Conservation (phyloP, 2,329 filamentous ascomycete genomes). For the Ophiostoma ulmi region DNA sequence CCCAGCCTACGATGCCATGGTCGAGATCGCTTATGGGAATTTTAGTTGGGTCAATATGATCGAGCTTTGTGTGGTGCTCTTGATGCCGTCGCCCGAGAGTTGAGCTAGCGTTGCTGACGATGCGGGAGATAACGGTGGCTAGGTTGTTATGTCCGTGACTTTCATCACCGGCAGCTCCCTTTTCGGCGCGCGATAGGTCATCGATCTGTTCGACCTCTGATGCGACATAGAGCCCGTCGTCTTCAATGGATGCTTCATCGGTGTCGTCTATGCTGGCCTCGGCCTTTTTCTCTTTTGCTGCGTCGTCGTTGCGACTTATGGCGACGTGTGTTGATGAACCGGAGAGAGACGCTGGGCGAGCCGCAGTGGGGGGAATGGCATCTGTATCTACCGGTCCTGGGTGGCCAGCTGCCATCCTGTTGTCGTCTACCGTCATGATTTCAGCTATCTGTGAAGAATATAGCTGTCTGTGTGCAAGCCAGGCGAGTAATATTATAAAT, state of each 20-base stretch:
- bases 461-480: background rate
- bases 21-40: conserved; percentile 49
- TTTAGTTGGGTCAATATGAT: background rate
- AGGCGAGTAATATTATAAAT: background rate
- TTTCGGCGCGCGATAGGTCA: background rate
- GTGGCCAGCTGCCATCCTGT: background rate
- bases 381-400: background rate
- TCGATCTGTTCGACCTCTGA: background rate
- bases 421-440: background rate
- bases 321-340: background rate
- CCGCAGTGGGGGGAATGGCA: background rate
- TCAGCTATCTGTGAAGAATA: background rate
- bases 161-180: conserved; percentile 12
- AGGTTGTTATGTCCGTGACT: conserved; percentile 6
- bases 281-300: background rate
- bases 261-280: conserved; percentile 6
- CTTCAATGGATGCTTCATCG: background rate
- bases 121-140: conserved; percentile 24
- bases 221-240: background rate
- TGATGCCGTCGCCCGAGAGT: background rate
- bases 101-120: conserved; percentile 26
- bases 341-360: background rate
- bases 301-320: background rate
- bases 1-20: conserved; percentile 55
- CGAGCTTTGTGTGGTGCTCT: background rate